Conservation (phyloP, 1,139 yeast genomes). For the Kazachstania sp. region DNA sequence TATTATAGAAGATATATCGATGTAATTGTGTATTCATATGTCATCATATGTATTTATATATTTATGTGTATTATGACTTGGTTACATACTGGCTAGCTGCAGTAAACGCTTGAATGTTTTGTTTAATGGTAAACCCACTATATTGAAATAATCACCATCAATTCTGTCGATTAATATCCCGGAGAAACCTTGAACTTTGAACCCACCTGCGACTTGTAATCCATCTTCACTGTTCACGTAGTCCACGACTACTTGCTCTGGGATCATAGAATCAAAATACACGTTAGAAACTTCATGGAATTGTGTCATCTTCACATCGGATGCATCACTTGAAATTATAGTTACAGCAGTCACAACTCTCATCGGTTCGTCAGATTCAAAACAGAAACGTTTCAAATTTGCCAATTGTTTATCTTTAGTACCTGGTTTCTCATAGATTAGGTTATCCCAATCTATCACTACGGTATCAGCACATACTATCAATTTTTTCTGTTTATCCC, state of each 20-base stretch:
- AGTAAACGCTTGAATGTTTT: constrained; percentile 15
- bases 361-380: constrained; percentile 35
- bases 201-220: constrained; percentile 82
- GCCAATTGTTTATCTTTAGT: constrained; percentile 42
- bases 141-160: constrained; percentile 75
- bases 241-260: constrained; percentile 45
- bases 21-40: too few species aligned
- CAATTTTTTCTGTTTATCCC: constrained; percentile 13
- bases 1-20: too few species aligned
- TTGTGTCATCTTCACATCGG: constrained; percentile 5
- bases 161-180: constrained; percentile 54
- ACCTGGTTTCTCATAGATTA: constrained; percentile 71
- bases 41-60: too few species aligned
- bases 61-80: not conserved
- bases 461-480: constrained; percentile 77
- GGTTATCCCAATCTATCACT: constrained; percentile 52
- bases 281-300: constrained; percentile 41
- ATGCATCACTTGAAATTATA: constrained; percentile 13
- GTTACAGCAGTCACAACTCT: constrained; percentile 64
- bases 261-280: constrained; percentile 39
- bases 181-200: constrained; percentile 70
- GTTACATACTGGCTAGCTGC: not conserved
- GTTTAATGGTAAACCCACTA: constrained; percentile 80
- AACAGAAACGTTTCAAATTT: constrained; percentile 41
- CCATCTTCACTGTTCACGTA: constrained; percentile 75